phyloP scores from a whole-genome alignment of 441 rosid genomes.

The Arabidopsis lyrata region DNA sequence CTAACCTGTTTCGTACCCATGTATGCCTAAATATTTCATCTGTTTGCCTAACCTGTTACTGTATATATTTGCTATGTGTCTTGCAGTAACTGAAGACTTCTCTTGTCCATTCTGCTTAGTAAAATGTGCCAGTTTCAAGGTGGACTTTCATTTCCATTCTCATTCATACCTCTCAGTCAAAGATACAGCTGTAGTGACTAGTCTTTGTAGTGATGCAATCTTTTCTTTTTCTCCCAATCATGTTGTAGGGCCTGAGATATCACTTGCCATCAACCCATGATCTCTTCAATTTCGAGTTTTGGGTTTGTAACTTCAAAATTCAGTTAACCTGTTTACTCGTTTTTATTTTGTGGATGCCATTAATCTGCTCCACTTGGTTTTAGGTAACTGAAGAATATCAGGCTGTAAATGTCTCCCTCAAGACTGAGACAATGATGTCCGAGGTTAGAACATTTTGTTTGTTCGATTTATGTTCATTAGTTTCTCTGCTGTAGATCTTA shows the following conservation, averaged over 20 bases:
- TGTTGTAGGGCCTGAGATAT: slow-evolving; percentile 81
- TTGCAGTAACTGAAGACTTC: slow-evolving; percentile 98
- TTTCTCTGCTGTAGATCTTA: slow-evolving; percentile 27
- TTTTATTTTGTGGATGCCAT: slow-evolving; percentile 31
- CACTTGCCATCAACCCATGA: slow-evolving; percentile 94
- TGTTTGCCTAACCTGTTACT: background rate
- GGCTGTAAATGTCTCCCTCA: slow-evolving; percentile 91
- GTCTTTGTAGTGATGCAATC: slow-evolving; percentile 29
- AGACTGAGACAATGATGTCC: slow-evolving; percentile 74
- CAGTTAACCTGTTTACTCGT: slow-evolving; percentile 34
- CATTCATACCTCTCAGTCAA: slow-evolving; percentile 35
- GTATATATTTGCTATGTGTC: slow-evolving; percentile 31
- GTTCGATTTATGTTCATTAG: slow-evolving; percentile 23
- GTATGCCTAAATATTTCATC: background rate
- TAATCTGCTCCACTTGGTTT: slow-evolving; percentile 39
- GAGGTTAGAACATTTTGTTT: slow-evolving; percentile 70
- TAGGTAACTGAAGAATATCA: slow-evolving; percentile 94
- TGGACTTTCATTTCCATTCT: slow-evolving; percentile 40
- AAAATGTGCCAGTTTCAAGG: slow-evolving; percentile 98
- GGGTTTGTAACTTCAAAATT: slow-evolving; percentile 93
- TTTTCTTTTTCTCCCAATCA: slow-evolving; percentile 28
- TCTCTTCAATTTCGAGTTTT: slow-evolving; percentile 94
- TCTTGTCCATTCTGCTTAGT: slow-evolving; percentile 98
- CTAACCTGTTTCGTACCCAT: slow-evolving; percentile 11
- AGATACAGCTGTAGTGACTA: slow-evolving; percentile 37